Percentiles rank a stretch among this genome's conserved stretches.
Conservation (phyloP, 768 basidiomycete species). For the Leccinum boreale region DNA sequence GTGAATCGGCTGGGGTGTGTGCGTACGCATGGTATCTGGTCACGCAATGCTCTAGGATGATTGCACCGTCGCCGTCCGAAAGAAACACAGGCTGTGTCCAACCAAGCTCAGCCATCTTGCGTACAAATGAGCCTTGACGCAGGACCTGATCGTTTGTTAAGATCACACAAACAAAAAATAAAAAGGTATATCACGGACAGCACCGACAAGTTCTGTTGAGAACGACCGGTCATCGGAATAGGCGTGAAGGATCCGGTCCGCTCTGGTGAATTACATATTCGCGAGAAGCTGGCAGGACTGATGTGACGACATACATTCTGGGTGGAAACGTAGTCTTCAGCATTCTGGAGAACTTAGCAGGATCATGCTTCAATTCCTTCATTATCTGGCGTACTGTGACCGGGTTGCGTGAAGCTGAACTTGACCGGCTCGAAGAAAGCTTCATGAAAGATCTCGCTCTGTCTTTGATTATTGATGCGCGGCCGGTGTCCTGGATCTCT, state of each 20-base stretch:
- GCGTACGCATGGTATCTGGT: slow-evolving; percentile 57
- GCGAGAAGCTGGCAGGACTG: background rate
- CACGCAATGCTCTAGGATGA: slow-evolving; percentile 46
- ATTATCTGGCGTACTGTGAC: slow-evolving; percentile 1
- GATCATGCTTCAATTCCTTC: slow-evolving; percentile 6
- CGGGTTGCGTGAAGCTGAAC: background rate
- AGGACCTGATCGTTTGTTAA: slow-evolving; percentile 36
- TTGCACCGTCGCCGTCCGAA: slow-evolving; percentile 33
- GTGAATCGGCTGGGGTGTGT: background rate
- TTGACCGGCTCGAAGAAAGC: background rate
- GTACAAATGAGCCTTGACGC: slow-evolving; percentile 52
- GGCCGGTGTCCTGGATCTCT: slow-evolving; percentile 11
- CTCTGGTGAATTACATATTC: slow-evolving; percentile 17
- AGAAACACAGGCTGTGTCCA: slow-evolving; percentile 49
- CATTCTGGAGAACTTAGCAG: slow-evolving; percentile 1
- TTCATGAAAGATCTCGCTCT: background rate
- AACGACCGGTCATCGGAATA: slow-evolving; percentile 49
- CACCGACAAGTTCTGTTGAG: slow-evolving; percentile 54
- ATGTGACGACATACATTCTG: background rate
- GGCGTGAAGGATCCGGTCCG: slow-evolving; percentile 40
- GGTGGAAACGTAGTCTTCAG: slow-evolving; percentile 2
- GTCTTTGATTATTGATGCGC: slow-evolving; percentile 25
- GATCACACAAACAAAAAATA: background rate
- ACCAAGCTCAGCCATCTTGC: slow-evolving; percentile 49
- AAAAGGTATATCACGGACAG: slow-evolving; percentile 32